Conservation (phyloP, 345 rosid genomes). For the Moringa oleifera region DNA sequence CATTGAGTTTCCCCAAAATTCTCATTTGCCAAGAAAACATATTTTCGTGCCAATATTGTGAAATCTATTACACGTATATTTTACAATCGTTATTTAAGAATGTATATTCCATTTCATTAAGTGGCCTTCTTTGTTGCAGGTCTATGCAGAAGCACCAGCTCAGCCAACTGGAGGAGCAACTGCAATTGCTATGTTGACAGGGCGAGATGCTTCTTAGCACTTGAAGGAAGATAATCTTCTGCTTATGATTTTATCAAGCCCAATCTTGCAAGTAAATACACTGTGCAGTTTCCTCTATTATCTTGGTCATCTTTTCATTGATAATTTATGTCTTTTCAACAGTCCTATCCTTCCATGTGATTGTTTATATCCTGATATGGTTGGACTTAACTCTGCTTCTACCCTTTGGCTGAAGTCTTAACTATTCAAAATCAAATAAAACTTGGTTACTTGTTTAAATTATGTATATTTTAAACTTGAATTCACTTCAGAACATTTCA, state of each 20-base stretch:
- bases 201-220: constrained; percentile 67
- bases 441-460: no score
- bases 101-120: constrained; percentile 11
- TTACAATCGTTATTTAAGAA: not conserved
- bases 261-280: constrained; percentile 80
- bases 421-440: no score
- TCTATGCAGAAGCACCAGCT: constrained; percentile 86
- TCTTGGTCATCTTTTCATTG: not conserved
- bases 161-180: constrained; percentile 86
- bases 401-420: no score
- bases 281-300: constrained; percentile 26
- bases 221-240: constrained; percentile 64
- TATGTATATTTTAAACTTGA: no score
- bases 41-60: not conserved
- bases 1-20: not conserved
- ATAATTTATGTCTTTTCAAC: no score
- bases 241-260: constrained; percentile 80
- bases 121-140: constrained; percentile 35
- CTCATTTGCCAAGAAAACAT: not conserved
- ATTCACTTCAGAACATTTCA: no score
- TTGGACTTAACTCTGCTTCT: no score
- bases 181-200: constrained; percentile 65
- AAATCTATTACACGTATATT: not conserved
- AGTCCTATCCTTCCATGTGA: no score
- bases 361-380: no score